These are phyloP conservation scores for Arxiozyma bovina DNA, from an alignment of 1,139 yeast genomes.

Conservation along the genomic window DNA sequence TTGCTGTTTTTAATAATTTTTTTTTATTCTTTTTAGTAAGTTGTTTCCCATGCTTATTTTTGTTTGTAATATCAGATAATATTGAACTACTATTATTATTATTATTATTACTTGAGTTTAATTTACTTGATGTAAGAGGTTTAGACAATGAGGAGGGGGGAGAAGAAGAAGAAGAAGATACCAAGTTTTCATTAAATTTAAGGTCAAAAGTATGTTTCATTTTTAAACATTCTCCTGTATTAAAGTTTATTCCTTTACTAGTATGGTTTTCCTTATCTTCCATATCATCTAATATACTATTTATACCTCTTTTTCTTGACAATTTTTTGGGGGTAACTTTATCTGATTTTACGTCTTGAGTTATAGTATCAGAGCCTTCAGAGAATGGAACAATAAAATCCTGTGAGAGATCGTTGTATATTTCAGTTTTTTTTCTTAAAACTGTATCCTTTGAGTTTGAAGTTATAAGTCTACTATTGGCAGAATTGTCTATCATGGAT, in stretches of 20 bases:
- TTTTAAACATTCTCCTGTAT: neutral
- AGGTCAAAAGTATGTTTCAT: neutral
- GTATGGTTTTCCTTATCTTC: neutral
- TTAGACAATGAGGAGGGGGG: neutral
- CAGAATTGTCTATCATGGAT: neutral
- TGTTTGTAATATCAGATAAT: slow-evolving; percentile 5
- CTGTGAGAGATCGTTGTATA: neutral
- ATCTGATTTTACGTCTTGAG: neutral
- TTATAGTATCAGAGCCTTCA: neutral
- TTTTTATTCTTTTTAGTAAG: slow-evolving; percentile 11
- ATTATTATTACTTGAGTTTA: neutral
- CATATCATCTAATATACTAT: neutral
- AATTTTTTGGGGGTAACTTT: neutral
- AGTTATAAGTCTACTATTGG: neutral
- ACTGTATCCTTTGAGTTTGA: neutral
- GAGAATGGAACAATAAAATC: neutral
- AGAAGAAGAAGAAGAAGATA: neutral
- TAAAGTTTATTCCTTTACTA: neutral
- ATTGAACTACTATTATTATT: neutral
- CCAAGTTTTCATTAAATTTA: neutral
- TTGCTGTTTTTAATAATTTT: slow-evolving; percentile 24
- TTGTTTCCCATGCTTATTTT: slow-evolving; percentile 5
- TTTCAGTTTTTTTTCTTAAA: neutral
- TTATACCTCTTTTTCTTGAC: neutral
- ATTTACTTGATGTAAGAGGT: neutral